Evolutionary conservation across 1,284 basidiomycete genomes (phyloP).

Genomic region (Pseudozyma hubeiensis): DNA sequence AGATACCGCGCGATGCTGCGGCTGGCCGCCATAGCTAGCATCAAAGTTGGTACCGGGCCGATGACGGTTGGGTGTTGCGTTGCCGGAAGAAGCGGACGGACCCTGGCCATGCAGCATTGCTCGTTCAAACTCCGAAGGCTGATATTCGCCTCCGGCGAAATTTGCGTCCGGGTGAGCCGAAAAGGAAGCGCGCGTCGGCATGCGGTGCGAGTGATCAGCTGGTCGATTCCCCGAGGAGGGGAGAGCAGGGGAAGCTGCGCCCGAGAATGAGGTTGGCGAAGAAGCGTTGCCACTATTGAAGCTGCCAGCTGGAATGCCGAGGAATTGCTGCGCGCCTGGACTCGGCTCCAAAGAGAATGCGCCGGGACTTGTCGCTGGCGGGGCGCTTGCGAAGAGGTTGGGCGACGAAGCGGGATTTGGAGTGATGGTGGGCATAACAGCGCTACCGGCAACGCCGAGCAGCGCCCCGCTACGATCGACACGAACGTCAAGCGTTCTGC

Average conservation of each 20-base stretch:
- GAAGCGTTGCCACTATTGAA: conserved; percentile 3
- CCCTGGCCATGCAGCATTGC: conserved; percentile 29
- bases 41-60: conserved; percentile 21
- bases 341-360: conserved; percentile 7
- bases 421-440: conserved; percentile 27
- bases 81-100: conserved; percentile 10
- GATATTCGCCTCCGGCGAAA: conserved; percentile 5
- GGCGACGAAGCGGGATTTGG: conserved; percentile 5
- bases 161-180: conserved; percentile 16
- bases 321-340: conserved; percentile 16
- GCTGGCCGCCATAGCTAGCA: conserved; percentile 4
- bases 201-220: conserved; percentile 8
- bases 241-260: conserved; percentile 19
- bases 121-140: conserved; percentile 27
- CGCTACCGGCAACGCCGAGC: conserved; percentile 42
- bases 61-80: conserved; percentile 16
- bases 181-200: conserved; percentile 23
- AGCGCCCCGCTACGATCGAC: conserved; percentile 60
- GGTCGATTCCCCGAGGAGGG: conserved; percentile 15
- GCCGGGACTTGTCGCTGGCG: neutral
- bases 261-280: conserved; percentile 18
- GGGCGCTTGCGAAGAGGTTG: conserved; percentile 9
- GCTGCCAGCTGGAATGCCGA: conserved; percentile 23
- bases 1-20: conserved; percentile 33
- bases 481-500: conserved; percentile 62